Evolutionary conservation across 495 filamentous ascomycete species (phyloP).

Genomic region (Tuber brumale): DNA sequence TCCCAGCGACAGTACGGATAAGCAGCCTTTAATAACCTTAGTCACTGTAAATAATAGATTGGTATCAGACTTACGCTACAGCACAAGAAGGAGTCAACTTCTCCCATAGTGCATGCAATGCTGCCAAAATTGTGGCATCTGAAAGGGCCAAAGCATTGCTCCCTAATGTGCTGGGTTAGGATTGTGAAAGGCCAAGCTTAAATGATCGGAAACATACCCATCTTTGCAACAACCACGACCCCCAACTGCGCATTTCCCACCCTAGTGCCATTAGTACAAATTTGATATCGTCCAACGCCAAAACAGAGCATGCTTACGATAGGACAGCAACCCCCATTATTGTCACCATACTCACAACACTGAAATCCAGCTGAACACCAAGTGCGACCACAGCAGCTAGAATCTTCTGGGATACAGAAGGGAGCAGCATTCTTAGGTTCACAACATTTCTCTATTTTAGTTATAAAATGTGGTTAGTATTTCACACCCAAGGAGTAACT

Average conservation of each 20-base stretch:
- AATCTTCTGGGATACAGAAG: constrained; percentile 19
- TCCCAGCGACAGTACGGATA: constrained; percentile 18
- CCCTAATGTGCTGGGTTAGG: constrained; percentile 4
- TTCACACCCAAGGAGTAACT: background rate
- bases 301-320: background rate
- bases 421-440: constrained; percentile 6
- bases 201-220: constrained; percentile 11
- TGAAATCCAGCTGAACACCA: constrained; percentile 17
- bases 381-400: constrained; percentile 21
- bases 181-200: background rate
- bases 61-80: background rate
- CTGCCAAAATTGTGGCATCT: constrained; percentile 24
- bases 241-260: constrained; percentile 11
- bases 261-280: constrained; percentile 2
- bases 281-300: background rate
- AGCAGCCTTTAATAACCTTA: constrained; percentile 18
- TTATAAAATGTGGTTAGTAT: background rate
- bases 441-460: constrained; percentile 20
- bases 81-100: background rate
- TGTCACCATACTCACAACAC: constrained; percentile 17
- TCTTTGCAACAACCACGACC: constrained; percentile 17
- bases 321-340: constrained; percentile 21
- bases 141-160: constrained; percentile 16
- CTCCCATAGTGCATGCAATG: constrained; percentile 17
- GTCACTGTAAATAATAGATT: constrained; percentile 1